phyloP scores from a whole-genome alignment of 2,329 filamentous ascomycete genomes.

The Xylaria sp. region DNA sequence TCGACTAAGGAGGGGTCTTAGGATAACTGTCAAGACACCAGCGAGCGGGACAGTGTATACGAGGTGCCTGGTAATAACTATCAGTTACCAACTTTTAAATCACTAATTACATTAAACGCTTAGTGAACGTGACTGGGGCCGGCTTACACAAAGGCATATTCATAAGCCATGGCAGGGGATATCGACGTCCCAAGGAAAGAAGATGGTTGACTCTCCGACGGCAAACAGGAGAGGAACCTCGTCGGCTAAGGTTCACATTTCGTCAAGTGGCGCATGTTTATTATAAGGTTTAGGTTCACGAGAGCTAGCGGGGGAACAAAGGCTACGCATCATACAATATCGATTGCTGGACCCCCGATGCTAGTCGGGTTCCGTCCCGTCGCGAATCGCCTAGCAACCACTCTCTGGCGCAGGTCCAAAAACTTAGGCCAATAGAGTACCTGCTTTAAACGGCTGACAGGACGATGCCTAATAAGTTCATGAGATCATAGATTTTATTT shows the following conservation, averaged over 20 bases:
- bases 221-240: constrained; percentile 4
- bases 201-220: constrained; percentile 5
- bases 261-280: constrained; percentile 19
- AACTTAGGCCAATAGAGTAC: not conserved
- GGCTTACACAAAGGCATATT: constrained; percentile 48
- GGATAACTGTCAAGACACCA: constrained; percentile 65
- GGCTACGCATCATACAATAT: constrained; percentile 23
- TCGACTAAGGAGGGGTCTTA: constrained; percentile 69
- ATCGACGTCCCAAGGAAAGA: constrained; percentile 1
- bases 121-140: not conserved
- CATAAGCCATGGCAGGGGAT: constrained; percentile 44
- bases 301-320: not conserved
- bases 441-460: constrained; percentile 2
- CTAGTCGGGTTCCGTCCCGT: not conserved
- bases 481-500: constrained; percentile 41
- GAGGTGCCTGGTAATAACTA: constrained; percentile 61
- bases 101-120: not conserved
- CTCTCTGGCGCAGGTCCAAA: constrained; percentile 23
- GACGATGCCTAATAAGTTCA: constrained; percentile 17
- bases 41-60: constrained; percentile 75
- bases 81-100: constrained; percentile 7
- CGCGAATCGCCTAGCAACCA: constrained; percentile 9
- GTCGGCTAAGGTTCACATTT: not conserved
- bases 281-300: constrained; percentile 29
- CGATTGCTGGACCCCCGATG: constrained; percentile 20